Evolutionary conservation across 106 monocot genomes (phyloP).

Genomic region (Acorus calamus): DNA sequence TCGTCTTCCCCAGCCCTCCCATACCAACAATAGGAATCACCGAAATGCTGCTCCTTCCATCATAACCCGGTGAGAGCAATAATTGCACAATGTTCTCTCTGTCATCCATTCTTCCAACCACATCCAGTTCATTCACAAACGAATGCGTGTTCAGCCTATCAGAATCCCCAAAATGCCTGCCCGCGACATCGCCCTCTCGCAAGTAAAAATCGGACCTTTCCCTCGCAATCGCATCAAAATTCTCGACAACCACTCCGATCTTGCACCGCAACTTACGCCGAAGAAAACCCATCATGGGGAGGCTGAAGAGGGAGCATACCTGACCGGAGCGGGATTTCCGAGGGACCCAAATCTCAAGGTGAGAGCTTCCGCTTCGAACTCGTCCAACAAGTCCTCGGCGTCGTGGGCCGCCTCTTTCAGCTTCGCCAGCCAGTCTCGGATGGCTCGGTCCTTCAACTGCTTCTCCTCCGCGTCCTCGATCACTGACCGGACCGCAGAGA

Average conservation of each 20-base stretch:
- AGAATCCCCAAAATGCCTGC: slow-evolving; percentile 4
- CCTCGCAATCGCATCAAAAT: slow-evolving; percentile 21
- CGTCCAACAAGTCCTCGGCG: slow-evolving; percentile 29
- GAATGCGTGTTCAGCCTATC: slow-evolving; percentile 16
- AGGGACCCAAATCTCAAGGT: background rate
- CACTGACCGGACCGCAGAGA: slow-evolving; percentile 24
- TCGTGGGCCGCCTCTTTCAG: slow-evolving; percentile 36
- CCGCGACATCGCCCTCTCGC: slow-evolving; percentile 6
- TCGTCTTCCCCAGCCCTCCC: slow-evolving; percentile 46
- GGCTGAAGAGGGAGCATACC: slow-evolving; percentile 5
- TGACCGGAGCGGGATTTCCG: background rate
- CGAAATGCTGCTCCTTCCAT: slow-evolving; percentile 5
- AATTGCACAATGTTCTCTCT: slow-evolving; percentile 16
- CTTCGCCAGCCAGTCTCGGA: slow-evolving; percentile 19
- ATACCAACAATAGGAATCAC: slow-evolving; percentile 26
- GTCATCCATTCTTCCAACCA: slow-evolving; percentile 21
- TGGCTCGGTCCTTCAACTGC: slow-evolving; percentile 20
- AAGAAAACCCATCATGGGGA: slow-evolving; percentile 4
- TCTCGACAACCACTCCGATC: slow-evolving; percentile 16
- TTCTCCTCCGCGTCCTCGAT: slow-evolving; percentile 49
- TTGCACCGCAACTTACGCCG: slow-evolving; percentile 9
- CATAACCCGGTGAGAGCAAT: background rate
- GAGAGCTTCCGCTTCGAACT: slow-evolving; percentile 13
- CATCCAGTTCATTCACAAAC: slow-evolving; percentile 6
- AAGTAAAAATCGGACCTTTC: slow-evolving; percentile 27